Evolutionary conservation across 257 asterid species (phyloP), one percentile per base, ranked within the genome.

Genomic region (Craterostigma plantagineum): DNA sequence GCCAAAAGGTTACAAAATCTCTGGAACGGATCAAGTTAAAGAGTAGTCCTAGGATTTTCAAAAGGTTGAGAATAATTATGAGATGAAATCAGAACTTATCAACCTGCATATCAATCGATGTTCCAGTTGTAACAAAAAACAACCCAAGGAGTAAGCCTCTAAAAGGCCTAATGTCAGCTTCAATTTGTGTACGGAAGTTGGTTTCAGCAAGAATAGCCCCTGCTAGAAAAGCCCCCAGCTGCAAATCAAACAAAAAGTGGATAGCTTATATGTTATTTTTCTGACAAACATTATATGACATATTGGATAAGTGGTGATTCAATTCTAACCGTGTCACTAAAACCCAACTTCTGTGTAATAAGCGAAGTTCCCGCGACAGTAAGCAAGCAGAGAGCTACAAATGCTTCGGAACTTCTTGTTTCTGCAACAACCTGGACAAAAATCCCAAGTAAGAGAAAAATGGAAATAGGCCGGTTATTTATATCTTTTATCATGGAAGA

Each of bases 141-240:
- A 90, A 65, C 54, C 98, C 98, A 51, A 90, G 86, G 60, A 90
- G 92, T 56, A 90, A 69, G 56, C 98, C 98, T 66, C 95, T 66
- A 63, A 90, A 90, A 56, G 98, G 98, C 78, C 93, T 72, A 52
- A 90, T 90, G 70, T 90, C 98, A 56, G 98, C 98, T 73, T 90
- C 98, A 56, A 90, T 77, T 72, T 90, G 98, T 46, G 98, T 90
- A 35, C 98, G 93, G 60, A 72, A 90, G 60, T 90, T 90, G 46
- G 98, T 90, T 67, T 90, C 98, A 0, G 98, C 98, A 46, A 90
- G 61, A 54, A 83, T 52, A 37, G 98, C 95, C 62, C 98, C 98
- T 33, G 94, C 98, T 43, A 90, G 72, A 59, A 90, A 90, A 33
- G 98, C 98, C 61, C 98, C 98, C 51, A 90, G 79, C 98, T 90